A percentile compares a stretch with the other conserved stretches of the same genome.
Evolutionary conservation across 805 yeast species (phyloP).

Genomic region (Kazachstania taianensis): DNA sequence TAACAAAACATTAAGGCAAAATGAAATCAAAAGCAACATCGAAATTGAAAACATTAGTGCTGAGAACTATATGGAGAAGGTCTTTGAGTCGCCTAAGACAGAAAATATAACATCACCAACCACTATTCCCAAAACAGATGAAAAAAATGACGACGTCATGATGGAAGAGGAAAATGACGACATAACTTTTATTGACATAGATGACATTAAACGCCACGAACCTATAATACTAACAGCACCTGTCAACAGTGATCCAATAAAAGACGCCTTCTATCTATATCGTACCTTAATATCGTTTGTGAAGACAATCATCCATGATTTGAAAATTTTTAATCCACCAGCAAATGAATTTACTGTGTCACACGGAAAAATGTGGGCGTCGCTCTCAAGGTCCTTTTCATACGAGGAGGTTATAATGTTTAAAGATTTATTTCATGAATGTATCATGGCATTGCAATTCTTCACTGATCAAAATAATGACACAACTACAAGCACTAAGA

Average conservation of each 20-base stretch:
- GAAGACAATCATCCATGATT: conserved; percentile 80
- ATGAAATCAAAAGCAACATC: conserved; percentile 30
- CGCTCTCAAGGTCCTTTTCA: conserved; percentile 72
- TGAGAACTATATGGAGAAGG: conserved; percentile 29
- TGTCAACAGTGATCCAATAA: conserved; percentile 50
- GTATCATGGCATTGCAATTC: conserved; percentile 68
- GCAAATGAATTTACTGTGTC: conserved; percentile 45
- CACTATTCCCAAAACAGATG: conserved; percentile 16
- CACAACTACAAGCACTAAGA: conserved; percentile 18
- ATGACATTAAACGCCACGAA: conserved; percentile 37
- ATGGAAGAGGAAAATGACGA: conserved; percentile 9
- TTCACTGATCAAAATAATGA: conserved; percentile 42
- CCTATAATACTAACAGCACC: conserved; percentile 54
- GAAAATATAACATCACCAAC: no score
- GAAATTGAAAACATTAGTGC: conserved; percentile 31
- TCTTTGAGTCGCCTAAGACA: conserved; percentile 18
- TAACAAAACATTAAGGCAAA: conserved; percentile 34
- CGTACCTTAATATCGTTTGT: conserved; percentile 82
- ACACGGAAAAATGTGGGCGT: conserved; percentile 62
- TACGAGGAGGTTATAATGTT: conserved; percentile 75
- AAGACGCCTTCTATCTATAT: conserved; percentile 81
- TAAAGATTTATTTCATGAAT: conserved; percentile 70
- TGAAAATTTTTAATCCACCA: conserved; percentile 83
- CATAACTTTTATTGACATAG: conserved; percentile 29
- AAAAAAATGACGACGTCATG: conserved; percentile 10